Percentiles rank a stretch among this genome's conserved stretches.
phyloP scores from a whole-genome alignment of 1,139 yeast genomes.

The Geotrichum phurueaensis region DNA sequence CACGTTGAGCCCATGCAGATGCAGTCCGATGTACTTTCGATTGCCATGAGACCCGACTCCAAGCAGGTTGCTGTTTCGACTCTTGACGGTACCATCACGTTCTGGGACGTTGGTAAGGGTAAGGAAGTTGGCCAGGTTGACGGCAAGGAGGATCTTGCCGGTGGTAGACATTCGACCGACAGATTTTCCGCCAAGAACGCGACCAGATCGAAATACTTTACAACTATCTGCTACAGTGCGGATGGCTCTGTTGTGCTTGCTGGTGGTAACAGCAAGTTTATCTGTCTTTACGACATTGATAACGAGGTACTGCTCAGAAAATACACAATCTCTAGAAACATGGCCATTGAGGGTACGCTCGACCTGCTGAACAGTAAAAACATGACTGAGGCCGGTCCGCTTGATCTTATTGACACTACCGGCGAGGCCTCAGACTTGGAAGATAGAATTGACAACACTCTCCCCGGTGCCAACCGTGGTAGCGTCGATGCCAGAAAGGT shows the following conservation, averaged over 20 bases:
- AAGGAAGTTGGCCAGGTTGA: conserved; percentile 80
- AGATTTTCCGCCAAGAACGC: conserved; percentile 76
- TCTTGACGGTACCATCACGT: conserved; percentile 77
- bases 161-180: conserved; percentile 83
- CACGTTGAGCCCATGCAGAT: conserved; percentile 88
- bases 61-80: conserved; percentile 84
- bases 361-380: conserved; percentile 70
- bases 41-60: conserved; percentile 87
- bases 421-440: conserved; percentile 86
- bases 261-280: conserved; percentile 87
- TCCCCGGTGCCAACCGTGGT: conserved; percentile 89
- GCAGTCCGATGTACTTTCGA: conserved; percentile 75
- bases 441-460: conserved; percentile 64
- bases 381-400: conserved; percentile 83
- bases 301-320: conserved; percentile 80
- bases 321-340: conserved; percentile 79
- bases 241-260: conserved; percentile 87
- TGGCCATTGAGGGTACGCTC: conserved; percentile 86
- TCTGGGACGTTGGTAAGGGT: conserved; percentile 79
- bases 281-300: conserved; percentile 82
- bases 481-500: conserved; percentile 75
- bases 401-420: conserved; percentile 72
- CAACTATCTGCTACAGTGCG: conserved; percentile 75
- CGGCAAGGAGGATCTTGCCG: conserved; percentile 75
- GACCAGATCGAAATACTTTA: conserved; percentile 76